Evolutionary conservation across 768 basidiomycete species (phyloP), one percentile per base, ranked within the genome.

Genomic region (Psilocybe azurescens): DNA sequence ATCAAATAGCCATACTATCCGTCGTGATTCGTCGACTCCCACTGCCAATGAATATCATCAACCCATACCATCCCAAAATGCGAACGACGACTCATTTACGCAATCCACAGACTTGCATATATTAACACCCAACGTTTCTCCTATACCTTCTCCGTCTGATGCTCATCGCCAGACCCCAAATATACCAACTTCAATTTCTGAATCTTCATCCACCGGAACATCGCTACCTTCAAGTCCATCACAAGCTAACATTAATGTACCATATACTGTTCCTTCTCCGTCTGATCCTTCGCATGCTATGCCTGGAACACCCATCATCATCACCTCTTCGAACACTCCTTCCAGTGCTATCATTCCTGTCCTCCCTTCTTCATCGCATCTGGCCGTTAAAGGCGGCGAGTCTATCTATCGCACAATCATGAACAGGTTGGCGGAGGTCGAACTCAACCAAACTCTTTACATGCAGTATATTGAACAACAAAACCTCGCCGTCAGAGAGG

Each of bases 401-500:
- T 96, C 94, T 1, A 95, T 99, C 65, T 99, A 97, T 69, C 90
- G 95, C 7, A 93, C 90, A 11, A 99, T 99, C 67, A 96, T 96
- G 88, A 97, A 97, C 67, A 89, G 95, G 6, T 82, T 99, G 10
- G 85, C 86, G 2, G 85, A 87, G 5, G 83, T 99, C 13, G 96
- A 99, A 74, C 84, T 84, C 8, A 97, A 96, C 67, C 91, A 95
- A 52, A 93, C 93, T 0, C 80, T 98, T 3, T 90, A 93, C 48
- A 84, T 88, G 60, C 75, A 87, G 16, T 99, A 97, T 71, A 88
- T 97, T 11, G 95, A 95, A 67, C 94, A 96, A 70, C 97, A 99
- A 69, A 91, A 89, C 0, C 74, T 82, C 13, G 85, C 87, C 32
- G 84, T 97, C 18, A 79, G 93, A 4, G 89, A 91, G 38, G 83